Base-by-base conservation (phyloP, 148 eudicot species). In the Chenopodium album region DNA sequence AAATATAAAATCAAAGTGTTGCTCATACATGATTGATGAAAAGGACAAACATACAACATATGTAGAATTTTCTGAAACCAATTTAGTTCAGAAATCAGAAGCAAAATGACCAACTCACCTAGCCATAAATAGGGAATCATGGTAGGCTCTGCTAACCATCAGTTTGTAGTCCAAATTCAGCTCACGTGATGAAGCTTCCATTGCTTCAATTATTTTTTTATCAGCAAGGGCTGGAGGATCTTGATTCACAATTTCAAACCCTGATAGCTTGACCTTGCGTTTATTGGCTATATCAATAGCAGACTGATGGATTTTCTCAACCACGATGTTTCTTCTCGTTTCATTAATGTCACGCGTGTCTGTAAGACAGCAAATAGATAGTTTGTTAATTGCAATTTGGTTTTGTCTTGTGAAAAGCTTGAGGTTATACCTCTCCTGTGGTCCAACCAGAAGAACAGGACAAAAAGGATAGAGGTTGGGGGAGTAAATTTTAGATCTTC, bases 131-230 rank as follows among this genome's bases (percentile, higher is more conserved):
- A 96, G 88, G 7, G 99, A 96, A 89, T 96, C 99, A 62, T 96
- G 99, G 85, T 96, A 96, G 62, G 99, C 99, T 86, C 99, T 88
- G 91, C 99, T 96, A 73, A 94, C 94, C 99, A 96, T 96, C 85
- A 88, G 85, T 85, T 94, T 94, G 84, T 92, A 83, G 62, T 88
- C 59, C 86, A 95, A 85, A 20, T 92, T 90, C 19, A 95, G 88
- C 87, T 93, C 95, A 75, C 80, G 81, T 6, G 92, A 88, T 63
- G 99, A 92, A 75, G 88, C 90, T 92, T 92, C 93, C 88, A 93
- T 89, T 60, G 98, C 98, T 75, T 73, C 83, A n/a, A 87, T 89
- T 71, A 96, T 89, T 12, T 84, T 89, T 56, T 87, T 88, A 22
- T 92, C 93, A 60, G 97, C 92, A 82, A 82, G 87, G 26, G 99